Evolutionary conservation across 345 rosid genomes (phyloP).

Genomic region (Eucalyptus albens): DNA sequence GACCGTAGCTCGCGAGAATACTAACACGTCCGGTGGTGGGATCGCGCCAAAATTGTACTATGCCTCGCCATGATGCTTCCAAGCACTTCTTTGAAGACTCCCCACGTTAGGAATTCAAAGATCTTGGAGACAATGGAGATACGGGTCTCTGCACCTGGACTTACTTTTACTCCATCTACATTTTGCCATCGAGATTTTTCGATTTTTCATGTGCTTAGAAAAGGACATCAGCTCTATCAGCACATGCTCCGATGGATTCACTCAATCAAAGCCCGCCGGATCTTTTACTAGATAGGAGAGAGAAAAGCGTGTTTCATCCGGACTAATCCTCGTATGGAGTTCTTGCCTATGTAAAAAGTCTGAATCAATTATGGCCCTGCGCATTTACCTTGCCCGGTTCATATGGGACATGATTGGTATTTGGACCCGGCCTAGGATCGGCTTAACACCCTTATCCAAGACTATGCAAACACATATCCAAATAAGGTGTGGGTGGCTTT

Average conservation of each 20-base stretch:
- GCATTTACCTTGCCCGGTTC: not conserved
- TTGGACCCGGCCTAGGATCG: not conserved
- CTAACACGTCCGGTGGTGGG: not conserved
- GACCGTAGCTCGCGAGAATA: not conserved
- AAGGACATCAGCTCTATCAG: not conserved
- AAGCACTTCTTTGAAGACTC: not conserved
- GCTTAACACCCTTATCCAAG: not conserved
- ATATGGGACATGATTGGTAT: not conserved
- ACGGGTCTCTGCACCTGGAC: conserved; percentile 34
- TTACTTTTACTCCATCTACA: not conserved
- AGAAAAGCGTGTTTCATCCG: not conserved
- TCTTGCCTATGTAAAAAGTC: not conserved
- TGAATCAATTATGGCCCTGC: not conserved
- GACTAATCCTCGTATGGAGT: not conserved
- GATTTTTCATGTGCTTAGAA: conserved; percentile 12
- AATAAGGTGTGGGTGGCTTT: not conserved
- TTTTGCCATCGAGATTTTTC: not conserved
- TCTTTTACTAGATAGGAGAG: not conserved
- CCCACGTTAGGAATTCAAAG: not conserved
- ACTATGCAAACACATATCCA: not conserved
- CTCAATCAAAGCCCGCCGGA: not conserved
- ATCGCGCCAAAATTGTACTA: not conserved
- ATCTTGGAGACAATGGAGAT: not conserved
- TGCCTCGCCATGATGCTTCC: not conserved
- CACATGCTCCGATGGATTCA: not conserved